A percentile compares a stretch with the other conserved stretches of the same genome.
Evolutionary conservation across 192 early-diverging fungal genomes (phyloP).

Genomic region (Linnemannia schmuckeri): DNA sequence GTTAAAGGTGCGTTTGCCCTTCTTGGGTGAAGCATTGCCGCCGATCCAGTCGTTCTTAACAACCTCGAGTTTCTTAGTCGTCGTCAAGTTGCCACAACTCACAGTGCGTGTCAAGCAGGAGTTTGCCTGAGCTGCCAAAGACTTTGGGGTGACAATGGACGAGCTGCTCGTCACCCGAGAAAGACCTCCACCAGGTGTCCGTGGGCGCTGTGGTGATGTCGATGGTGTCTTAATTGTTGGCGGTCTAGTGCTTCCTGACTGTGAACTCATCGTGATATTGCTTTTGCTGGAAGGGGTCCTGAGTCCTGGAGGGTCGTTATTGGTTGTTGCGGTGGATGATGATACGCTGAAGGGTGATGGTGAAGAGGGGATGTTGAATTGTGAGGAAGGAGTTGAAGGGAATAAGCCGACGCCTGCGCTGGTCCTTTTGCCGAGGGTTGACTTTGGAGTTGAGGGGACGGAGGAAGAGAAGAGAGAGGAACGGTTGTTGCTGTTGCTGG

Average conservation of each 20-base stretch:
- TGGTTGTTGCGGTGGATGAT: constrained; percentile 12
- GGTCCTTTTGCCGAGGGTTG: neutral
- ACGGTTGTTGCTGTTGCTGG: neutral
- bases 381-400: constrained; percentile 13
- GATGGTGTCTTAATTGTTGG: neutral
- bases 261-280: neutral
- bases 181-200: neutral
- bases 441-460: neutral
- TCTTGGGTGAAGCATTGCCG: constrained; percentile 34
- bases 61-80: constrained; percentile 45
- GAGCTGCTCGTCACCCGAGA: neutral
- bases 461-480: neutral
- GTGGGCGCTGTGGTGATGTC: constrained; percentile 7
- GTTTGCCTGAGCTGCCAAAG: constrained; percentile 23
- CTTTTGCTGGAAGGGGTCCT: neutral
- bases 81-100: constrained; percentile 29
- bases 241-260: neutral
- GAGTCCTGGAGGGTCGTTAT: neutral
- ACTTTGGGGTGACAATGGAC: constrained; percentile 9
- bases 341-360: neutral
- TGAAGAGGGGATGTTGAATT: neutral
- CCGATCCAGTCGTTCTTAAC: constrained; percentile 52
- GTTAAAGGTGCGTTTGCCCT: constrained; percentile 6
- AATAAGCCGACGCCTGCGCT: neutral
- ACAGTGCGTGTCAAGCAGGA: constrained; percentile 32